These are phyloP conservation scores for Boletales sp. DNA, from an alignment of 768 basidiomycete genomes.

Conservation along the genomic window DNA sequence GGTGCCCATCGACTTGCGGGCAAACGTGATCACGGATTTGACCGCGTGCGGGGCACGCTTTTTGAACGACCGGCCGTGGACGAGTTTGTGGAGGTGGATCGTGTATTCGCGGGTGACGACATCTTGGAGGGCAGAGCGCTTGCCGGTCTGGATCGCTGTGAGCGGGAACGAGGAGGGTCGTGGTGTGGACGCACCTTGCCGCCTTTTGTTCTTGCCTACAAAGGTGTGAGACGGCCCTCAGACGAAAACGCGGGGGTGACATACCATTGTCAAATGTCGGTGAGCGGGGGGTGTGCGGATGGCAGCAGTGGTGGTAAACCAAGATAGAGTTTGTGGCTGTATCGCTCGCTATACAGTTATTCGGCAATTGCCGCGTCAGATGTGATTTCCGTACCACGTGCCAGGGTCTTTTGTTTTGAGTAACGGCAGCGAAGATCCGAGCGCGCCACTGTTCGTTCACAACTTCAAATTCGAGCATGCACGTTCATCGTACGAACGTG, in stretches of 20 bases:
- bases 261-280: conserved; percentile 62
- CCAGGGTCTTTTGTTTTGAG: too few relatives aligned
- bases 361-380: conserved; percentile 33
- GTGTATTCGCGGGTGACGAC: conserved; percentile 99
- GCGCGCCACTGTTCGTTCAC: too few relatives aligned
- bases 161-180: conserved; percentile 23
- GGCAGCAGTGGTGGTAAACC: conserved; percentile 22
- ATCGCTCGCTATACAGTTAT: conserved; percentile 29
- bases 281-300: conserved; percentile 34
- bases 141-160: conserved; percentile 52
- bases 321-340: conserved; percentile 63
- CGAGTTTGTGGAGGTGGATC: conserved; percentile 94
- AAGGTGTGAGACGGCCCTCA: conserved; percentile 9
- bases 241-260: conserved; percentile 18
- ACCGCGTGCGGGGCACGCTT: conserved; percentile 96
- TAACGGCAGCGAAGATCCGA: too few relatives aligned
- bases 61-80: conserved; percentile 92
- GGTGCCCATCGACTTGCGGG: conserved; percentile 95
- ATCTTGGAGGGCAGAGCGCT: conserved; percentile 97
- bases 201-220: conserved; percentile 41
- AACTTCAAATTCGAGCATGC: too few relatives aligned
- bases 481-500: too few relatives aligned
- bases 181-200: conserved; percentile 21
- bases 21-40: conserved; percentile 91
- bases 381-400: too few relatives aligned